phyloP scores from a whole-genome alignment of 176 grass and related monocot species.

The Microstegium vimineum region DNA sequence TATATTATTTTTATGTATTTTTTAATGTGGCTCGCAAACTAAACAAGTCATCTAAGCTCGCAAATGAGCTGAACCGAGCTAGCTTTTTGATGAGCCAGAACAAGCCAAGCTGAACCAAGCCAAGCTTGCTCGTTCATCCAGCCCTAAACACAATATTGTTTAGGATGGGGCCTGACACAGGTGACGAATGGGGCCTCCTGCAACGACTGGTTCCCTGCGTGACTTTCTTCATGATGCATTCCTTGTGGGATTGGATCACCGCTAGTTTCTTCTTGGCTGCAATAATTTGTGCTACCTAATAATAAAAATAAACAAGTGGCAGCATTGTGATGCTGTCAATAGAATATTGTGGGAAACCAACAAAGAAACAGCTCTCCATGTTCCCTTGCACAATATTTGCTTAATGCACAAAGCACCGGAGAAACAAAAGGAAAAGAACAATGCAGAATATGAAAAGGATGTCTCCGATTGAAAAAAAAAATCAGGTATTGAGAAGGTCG shows the following conservation, averaged over 20 bases:
- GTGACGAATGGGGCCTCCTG: background rate
- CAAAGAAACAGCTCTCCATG: conserved; percentile 35
- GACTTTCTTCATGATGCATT: conserved; percentile 33
- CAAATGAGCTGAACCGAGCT: too few relatives aligned
- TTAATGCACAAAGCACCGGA: background rate
- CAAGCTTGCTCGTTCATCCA: too few relatives aligned
- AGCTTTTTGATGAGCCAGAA: too few relatives aligned
- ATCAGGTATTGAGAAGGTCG: background rate
- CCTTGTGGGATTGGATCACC: conserved; percentile 29
- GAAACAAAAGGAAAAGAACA: background rate
- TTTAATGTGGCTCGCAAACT: too few relatives aligned
- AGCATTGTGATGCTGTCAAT: background rate
- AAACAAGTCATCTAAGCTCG: too few relatives aligned
- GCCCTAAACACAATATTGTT: background rate
- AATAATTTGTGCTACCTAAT: conserved; percentile 22
- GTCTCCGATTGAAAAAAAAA: background rate
- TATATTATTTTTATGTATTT: too few relatives aligned
- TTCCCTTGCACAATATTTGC: conserved; percentile 22
- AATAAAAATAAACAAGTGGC: background rate
- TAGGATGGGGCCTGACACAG: background rate
- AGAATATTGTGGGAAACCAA: conserved; percentile 2
- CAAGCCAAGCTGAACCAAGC: too few relatives aligned
- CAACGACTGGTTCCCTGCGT: background rate
- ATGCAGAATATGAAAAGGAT: background rate
- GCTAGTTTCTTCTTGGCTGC: conserved; percentile 19